Percentiles rank a stretch among this genome's conserved stretches.
Conservation (phyloP, 352 stramenopile genomes). For the Globisporangium nunn region DNA sequence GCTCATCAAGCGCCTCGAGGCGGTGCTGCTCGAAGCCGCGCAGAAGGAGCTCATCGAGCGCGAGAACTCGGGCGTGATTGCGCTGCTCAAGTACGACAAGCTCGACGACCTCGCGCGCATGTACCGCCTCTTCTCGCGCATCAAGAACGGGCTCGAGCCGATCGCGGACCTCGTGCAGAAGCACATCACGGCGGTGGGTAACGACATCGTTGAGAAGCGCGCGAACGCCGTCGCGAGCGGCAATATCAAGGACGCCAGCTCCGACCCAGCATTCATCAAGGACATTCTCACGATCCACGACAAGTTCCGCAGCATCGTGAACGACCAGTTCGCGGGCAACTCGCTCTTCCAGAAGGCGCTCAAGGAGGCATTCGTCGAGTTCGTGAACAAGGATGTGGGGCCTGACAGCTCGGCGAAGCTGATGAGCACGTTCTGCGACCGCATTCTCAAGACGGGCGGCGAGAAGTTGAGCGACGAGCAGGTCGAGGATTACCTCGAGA, state of each 20-base stretch:
- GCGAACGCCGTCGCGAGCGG: slow-evolving; percentile 87
- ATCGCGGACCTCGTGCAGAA: slow-evolving; percentile 96
- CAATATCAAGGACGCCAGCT: slow-evolving; percentile 87
- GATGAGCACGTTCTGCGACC: slow-evolving; percentile 99
- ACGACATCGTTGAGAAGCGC: slow-evolving; percentile 84
- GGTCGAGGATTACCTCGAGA: slow-evolving; percentile 96
- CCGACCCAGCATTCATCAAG: slow-evolving; percentile 97
- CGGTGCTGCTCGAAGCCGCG: slow-evolving; percentile 92
- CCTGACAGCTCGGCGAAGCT: slow-evolving; percentile 97
- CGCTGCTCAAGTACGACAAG: slow-evolving; percentile 96
- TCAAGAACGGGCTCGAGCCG: slow-evolving; percentile 94
- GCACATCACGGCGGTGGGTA: slow-evolving; percentile 90
- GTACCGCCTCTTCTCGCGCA: slow-evolving; percentile 95
- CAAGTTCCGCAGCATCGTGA: slow-evolving; percentile 97
- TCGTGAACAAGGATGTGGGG: slow-evolving; percentile 98
- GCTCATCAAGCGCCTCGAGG: slow-evolving; percentile 90
- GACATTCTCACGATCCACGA: slow-evolving; percentile 96
- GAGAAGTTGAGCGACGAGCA: slow-evolving; percentile 97
- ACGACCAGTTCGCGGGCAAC: slow-evolving; percentile 95
- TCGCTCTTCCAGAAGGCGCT: slow-evolving; percentile 98
- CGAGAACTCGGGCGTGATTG: slow-evolving; percentile 94
- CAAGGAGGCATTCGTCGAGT: slow-evolving; percentile 99
- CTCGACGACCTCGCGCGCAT: slow-evolving; percentile 95
- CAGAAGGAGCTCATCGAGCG: slow-evolving; percentile 97
- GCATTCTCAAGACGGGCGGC: slow-evolving; percentile 96